phyloP scores from a whole-genome alignment of 2,329 filamentous ascomycete genomes.

The Diaporthe aspalathi region DNA sequence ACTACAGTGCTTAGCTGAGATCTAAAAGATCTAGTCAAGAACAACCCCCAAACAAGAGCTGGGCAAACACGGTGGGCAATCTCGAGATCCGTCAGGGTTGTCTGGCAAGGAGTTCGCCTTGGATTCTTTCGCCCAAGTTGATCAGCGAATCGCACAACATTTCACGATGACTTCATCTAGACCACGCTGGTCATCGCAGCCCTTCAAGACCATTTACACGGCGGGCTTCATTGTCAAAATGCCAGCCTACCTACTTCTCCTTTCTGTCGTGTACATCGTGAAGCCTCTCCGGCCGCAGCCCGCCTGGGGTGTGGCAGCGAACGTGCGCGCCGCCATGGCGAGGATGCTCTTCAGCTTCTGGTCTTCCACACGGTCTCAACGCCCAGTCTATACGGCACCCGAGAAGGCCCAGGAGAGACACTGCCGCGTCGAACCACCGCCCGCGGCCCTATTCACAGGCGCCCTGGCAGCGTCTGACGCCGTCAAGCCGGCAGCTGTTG shows the following conservation, averaged over 20 bases:
- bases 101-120: background rate
- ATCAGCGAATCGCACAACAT: background rate
- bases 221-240: conserved; percentile 22
- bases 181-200: conserved; percentile 25
- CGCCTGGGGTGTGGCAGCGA: conserved; percentile 39
- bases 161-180: conserved; percentile 2
- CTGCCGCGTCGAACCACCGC: conserved; percentile 34
- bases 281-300: conserved; percentile 39
- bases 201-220: conserved; percentile 30
- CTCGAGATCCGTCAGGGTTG: background rate
- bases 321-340: conserved; percentile 33
- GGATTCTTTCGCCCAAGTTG: background rate
- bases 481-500: conserved; percentile 37
- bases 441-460: conserved; percentile 30
- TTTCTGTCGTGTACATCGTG: conserved; percentile 38
- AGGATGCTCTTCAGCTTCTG: conserved; percentile 36
- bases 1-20: background rate
- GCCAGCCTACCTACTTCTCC: conserved; percentile 30
- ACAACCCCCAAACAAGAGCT: background rate
- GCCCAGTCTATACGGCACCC: conserved; percentile 34
- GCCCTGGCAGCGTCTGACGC: conserved; percentile 31
- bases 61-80: background rate
- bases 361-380: conserved; percentile 35
- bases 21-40: background rate
- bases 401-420: conserved; percentile 38